These are phyloP conservation scores for Diospyros kaki DNA, from an alignment of 148 eudicot genomes.

Conservation along the genomic window DNA sequence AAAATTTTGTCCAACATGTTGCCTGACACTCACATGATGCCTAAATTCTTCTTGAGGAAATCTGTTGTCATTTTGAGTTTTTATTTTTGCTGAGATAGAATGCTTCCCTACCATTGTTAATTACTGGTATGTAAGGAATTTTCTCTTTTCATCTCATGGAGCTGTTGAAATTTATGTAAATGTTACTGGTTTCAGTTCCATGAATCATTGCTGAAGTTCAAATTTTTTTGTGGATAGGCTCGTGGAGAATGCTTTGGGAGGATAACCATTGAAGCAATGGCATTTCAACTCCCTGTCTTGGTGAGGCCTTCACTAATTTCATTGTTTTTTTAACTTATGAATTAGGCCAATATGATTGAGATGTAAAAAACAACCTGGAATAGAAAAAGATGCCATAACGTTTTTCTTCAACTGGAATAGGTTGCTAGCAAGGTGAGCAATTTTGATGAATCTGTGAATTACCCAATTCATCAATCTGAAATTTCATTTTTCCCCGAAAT, in stretches of 20 bases:
- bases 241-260: slow-evolving; percentile 95
- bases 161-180: neutral
- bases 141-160: neutral
- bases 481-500: too few relatives aligned
- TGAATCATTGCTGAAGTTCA: neutral
- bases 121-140: neutral
- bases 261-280: slow-evolving; percentile 96
- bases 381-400: neutral
- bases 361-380: neutral
- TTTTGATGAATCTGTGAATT: neutral
- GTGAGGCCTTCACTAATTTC: slow-evolving; percentile 30
- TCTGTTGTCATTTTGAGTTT: neutral
- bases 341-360: neutral
- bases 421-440: neutral
- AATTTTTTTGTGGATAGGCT: slow-evolving; percentile 33
- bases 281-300: slow-evolving; percentile 83
- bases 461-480: too few relatives aligned
- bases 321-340: neutral
- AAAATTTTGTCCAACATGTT: too few relatives aligned
- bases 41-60: too few relatives aligned
- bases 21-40: too few relatives aligned
- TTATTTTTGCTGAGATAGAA: neutral
- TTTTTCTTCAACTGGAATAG: neutral
- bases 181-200: neutral
- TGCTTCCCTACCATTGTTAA: neutral